phyloP scores from a whole-genome alignment of 78 protist species.

The Tieghemostelium lacteum region DNA sequence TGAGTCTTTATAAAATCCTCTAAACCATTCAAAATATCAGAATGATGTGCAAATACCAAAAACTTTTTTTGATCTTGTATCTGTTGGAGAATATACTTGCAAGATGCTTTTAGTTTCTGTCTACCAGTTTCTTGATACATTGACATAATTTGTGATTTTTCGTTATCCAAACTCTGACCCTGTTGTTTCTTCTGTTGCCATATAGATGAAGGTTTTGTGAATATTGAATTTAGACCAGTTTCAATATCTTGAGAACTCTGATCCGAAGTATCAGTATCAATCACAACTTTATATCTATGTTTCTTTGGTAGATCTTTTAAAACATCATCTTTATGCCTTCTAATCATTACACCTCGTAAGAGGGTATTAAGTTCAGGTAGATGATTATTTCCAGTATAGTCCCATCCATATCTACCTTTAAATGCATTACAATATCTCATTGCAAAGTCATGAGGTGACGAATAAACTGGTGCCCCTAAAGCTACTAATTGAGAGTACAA shows the following conservation, averaged over 20 bases:
- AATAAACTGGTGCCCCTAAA: slow-evolving; percentile 62
- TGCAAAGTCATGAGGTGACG: slow-evolving; percentile 41
- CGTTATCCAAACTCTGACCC: not conserved
- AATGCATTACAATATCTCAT: slow-evolving; percentile 81
- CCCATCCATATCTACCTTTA: slow-evolving; percentile 81
- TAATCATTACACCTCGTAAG: slow-evolving; percentile 84
- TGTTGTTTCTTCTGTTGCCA: slow-evolving; percentile 5
- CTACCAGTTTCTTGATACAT: slow-evolving; percentile 56
- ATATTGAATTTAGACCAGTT: not conserved
- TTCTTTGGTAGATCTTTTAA: slow-evolving; percentile 90
- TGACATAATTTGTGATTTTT: slow-evolving; percentile 2
- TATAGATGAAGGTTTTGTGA: slow-evolving; percentile 3
- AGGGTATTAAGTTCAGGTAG: slow-evolving; percentile 86
- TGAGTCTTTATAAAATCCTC: slow-evolving; percentile 5
- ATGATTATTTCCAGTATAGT: slow-evolving; percentile 82
- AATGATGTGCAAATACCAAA: slow-evolving; percentile 80
- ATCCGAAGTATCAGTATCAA: slow-evolving; percentile 32
- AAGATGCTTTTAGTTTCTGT: slow-evolving; percentile 47
- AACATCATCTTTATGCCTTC: slow-evolving; percentile 90
- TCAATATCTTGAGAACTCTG: not conserved
- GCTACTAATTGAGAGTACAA: slow-evolving; percentile 88
- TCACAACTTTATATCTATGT: slow-evolving; percentile 39
- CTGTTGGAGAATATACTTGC: slow-evolving; percentile 12
- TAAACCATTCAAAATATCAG: slow-evolving; percentile 54
- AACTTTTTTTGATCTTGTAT: slow-evolving; percentile 63